Evolutionary conservation across 169 alveolate genomes (phyloP).

Genomic region (Theileria orientalis): DNA sequence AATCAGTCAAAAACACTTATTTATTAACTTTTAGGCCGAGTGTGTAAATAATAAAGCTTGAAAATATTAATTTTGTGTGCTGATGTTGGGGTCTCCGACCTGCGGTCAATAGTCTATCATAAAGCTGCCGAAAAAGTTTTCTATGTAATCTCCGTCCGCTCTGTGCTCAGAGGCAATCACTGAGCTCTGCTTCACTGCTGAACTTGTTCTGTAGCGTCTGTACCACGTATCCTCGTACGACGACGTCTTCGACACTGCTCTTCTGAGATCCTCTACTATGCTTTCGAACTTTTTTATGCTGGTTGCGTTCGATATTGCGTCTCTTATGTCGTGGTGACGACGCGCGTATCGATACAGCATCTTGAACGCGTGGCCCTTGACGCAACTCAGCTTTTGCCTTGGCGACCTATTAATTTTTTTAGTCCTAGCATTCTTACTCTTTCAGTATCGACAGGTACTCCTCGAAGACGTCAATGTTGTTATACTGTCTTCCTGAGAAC

Average conservation of each 20-base stretch:
- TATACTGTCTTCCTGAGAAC: slow-evolving; percentile 63
- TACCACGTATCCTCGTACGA: slow-evolving; percentile 20
- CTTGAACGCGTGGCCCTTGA: slow-evolving; percentile 59
- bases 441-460: slow-evolving; percentile 50
- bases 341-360: slow-evolving; percentile 38
- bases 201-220: slow-evolving; percentile 15
- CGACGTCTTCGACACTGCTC: slow-evolving; percentile 9
- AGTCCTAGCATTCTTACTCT: slow-evolving; percentile 2
- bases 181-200: neutral
- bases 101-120: neutral
- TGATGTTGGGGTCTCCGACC: neutral
- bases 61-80: too few relatives aligned
- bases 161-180: neutral
- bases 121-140: neutral
- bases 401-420: slow-evolving; percentile 23
- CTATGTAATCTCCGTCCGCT: neutral
- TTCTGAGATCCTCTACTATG: slow-evolving; percentile 15
- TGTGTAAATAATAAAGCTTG: too few relatives aligned
- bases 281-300: slow-evolving; percentile 38
- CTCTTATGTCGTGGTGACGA: slow-evolving; percentile 46
- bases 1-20: too few relatives aligned
- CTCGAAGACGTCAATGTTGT: slow-evolving; percentile 45
- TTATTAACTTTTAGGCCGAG: too few relatives aligned
- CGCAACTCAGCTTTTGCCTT: slow-evolving; percentile 40
- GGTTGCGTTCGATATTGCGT: slow-evolving; percentile 28